Base-by-base conservation (phyloP, 371 early-diverging fungal species). In the Rhizopus arrhizus region DNA sequence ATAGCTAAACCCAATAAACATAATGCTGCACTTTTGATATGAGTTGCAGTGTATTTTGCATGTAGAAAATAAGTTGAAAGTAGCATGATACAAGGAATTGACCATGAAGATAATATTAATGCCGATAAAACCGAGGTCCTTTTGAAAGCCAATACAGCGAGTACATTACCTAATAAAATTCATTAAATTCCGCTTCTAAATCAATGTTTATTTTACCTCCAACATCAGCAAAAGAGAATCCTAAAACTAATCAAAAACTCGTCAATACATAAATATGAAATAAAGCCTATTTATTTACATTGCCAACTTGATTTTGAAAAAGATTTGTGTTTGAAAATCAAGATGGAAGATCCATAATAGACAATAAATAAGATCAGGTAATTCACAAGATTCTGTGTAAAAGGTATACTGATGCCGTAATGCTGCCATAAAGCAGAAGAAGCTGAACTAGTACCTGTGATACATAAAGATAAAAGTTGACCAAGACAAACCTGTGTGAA, bases 401-500 rank as follows among this genome's bases (percentile, higher is more conserved):
- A 75, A 8, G 79, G 79, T 53, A 78, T 68, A 53, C 61, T 75
- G 59, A 78, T 62, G 4, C 48, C 29, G 48, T 72, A 53, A 51
- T 64, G 70, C 35, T 58, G 58, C 79, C 79, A 78, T 49, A 78
- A 41, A 35, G 74, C 65, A n/a, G 79, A 78, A 28, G 79, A 75
- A 4, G 76, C 73, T 31, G 70, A 61, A 45, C 75, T 75, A 13
- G 75, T 73, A 0, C 74, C 72, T 28, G 76, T 75, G n/a, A 78
- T 73, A 60, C 79, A 78, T 2, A 78, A 41, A 13, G 75, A 75
- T 15, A 78, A 47, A 6, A 75, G n/a, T 50, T 78, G 79, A 3
- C 79, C 79, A 49, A 77, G 68, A 41, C 58, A 29, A 28, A 64
- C 51, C 33, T 53, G 59, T 13, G 59, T 1, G 2, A 56, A 15